phyloP scores from a whole-genome alignment of 768 basidiomycete species.

The Macrolepiota fuliginosa region DNA sequence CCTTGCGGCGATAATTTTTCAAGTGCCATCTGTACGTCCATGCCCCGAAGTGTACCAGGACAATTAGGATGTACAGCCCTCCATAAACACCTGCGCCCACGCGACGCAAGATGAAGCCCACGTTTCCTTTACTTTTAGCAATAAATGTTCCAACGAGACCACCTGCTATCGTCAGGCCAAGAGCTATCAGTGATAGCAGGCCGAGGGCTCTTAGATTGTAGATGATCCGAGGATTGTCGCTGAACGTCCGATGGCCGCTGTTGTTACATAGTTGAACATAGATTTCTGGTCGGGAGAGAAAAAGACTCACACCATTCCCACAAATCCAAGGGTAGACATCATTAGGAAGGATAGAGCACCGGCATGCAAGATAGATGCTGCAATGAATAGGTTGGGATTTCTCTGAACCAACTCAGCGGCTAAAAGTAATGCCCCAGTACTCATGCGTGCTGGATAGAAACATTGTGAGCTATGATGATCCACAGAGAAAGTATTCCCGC shows the following conservation, averaged over 20 bases:
- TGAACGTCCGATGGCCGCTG: conserved; percentile 51
- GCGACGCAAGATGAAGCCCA: conserved; percentile 39
- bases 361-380: conserved; percentile 50
- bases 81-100: conserved; percentile 41
- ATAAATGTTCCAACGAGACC: conserved; percentile 41
- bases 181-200: conserved; percentile 33
- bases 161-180: conserved; percentile 44
- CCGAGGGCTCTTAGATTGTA: conserved; percentile 35
- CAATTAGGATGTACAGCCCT: conserved; percentile 36
- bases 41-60: conserved; percentile 37
- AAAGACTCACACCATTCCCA: conserved; percentile 46
- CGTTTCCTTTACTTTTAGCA: conserved; percentile 26
- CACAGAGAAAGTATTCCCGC: conserved; percentile 22
- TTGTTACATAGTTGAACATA: conserved; percentile 2
- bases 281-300: conserved; percentile 10
- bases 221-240: conserved; percentile 43
- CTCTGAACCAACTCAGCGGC: conserved; percentile 43
- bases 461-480: not conserved
- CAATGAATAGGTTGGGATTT: conserved; percentile 45
- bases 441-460: conserved; percentile 47
- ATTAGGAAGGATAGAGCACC: conserved; percentile 39
- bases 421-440: conserved; percentile 55
- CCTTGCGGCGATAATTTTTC: conserved; percentile 43
- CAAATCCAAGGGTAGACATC: conserved; percentile 43
- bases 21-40: conserved; percentile 47